Evolutionary conservation across 116 monocot species (phyloP), one percentile per base, ranked within the genome.

Genomic region (Dioscorea cayenensis): DNA sequence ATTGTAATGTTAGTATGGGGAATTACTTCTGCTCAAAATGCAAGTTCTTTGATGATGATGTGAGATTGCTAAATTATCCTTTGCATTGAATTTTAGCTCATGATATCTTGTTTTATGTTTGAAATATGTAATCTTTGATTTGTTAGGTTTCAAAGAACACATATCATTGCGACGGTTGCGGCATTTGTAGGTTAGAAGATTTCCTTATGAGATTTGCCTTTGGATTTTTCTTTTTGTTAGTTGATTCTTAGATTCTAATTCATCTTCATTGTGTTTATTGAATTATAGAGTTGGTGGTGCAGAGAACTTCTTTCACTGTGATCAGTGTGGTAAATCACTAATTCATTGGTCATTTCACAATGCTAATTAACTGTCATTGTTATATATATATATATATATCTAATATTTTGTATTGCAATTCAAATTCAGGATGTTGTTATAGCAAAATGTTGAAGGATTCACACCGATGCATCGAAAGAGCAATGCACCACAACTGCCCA

Each of bases 401-500:
- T 5, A 43, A 6, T 43, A 0, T 7, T 10, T 43, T 55, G 2
- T 14, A 1, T 55, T n/a, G 55, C 55, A 55, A 55, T 18, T 5
- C 62, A 22, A 62, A 23, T 73, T 70, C 76, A 95, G 94, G 88
- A 58, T 95, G 94, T 71, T 95, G 94, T 76, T 91, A 91, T 63
- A 76, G 76, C 73, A 88, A 80, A 52, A 21, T 71, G 14, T 20
- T 91, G 67, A 81, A 81, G 76, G 80, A 82, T 69, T 87, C 94
- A 63, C 91, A 95, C 60, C 76, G 48, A 0, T 95, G 94, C 71
- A 75, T 95, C 12, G 94, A 94, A 72, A 79, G 80, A 77, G 94
- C 94, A 77, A 90, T 94, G 91, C 91, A 94, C 71, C 94, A 95
- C 51, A 91, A 95, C 52, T 94, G 94, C 65, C 94, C 94, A 7